These are phyloP conservation scores for Dendrocalamus sinicus DNA, from an alignment of 176 grass and related monocot genomes.

Conservation along the genomic window DNA sequence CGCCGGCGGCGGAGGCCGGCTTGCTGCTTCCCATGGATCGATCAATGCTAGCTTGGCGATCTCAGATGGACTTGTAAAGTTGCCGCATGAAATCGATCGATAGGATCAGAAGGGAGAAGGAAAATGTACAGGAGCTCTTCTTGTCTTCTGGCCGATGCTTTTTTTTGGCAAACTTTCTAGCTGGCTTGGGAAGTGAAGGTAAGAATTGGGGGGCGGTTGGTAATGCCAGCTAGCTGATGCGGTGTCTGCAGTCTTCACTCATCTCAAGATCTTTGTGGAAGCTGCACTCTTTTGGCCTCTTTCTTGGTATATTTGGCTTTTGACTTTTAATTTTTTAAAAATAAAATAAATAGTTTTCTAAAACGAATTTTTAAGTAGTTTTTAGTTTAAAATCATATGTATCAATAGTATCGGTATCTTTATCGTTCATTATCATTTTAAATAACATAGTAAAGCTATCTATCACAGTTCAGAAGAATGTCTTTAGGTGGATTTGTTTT, in stretches of 20 bases:
- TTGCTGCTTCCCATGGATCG: constrained; percentile 65
- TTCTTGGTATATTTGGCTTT: too few relatives aligned
- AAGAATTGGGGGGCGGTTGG: constrained; percentile 25
- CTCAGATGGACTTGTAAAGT: constrained; percentile 11
- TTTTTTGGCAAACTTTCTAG: not conserved
- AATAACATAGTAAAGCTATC: too few relatives aligned
- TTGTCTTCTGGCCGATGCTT: not conserved
- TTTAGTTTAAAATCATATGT: too few relatives aligned
- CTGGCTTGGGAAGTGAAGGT: not conserved
- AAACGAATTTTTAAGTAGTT: too few relatives aligned
- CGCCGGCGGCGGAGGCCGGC: not conserved
- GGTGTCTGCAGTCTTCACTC: constrained; percentile 37
- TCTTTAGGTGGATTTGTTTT: too few relatives aligned
- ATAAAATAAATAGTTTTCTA: too few relatives aligned
- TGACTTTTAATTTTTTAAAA: too few relatives aligned
- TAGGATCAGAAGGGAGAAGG: not conserved
- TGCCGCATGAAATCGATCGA: constrained; percentile 24
- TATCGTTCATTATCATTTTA: too few relatives aligned
- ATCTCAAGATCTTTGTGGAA: constrained; percentile 53
- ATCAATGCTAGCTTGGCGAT: not conserved
- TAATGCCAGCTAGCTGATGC: constrained; percentile 23
- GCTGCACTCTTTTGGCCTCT: constrained; percentile 41
- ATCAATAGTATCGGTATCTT: too few relatives aligned
- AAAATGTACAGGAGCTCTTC: not conserved
- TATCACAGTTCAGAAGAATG: too few relatives aligned